Base-by-base conservation (phyloP, 2,329 filamentous ascomycete species). In the Cryoendolithus antarcticus region DNA sequence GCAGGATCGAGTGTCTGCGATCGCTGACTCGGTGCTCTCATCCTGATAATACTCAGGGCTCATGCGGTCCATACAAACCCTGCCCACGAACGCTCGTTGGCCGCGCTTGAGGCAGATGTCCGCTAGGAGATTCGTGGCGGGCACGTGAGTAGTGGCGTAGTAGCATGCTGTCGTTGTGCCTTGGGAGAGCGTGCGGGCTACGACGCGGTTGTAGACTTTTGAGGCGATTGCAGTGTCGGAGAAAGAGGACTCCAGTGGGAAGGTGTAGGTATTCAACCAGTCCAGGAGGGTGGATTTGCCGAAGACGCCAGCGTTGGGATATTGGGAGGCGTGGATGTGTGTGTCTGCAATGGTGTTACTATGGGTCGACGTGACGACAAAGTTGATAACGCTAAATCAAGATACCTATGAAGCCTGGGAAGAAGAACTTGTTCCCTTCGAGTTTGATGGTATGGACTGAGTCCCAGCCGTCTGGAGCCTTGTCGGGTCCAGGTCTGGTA, bases 81-180 rank as follows among this genome's bases (percentile, higher is more conserved):
- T 73, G 27, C 91, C 91, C 32, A 98, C 75, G 48, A 96, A 83
- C 4, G 91, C 91, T 39, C 91, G 72, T 63, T 98, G 91, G 32
- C 91, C 91, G 19, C 75, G 66, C 0, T 64, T 57, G n/a, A 84
- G 69, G 54, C 89, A 95, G 11, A 95, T 74, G 47, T 85, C 77
- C 0, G 88, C 83, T 5, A 98, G 78, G 6, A 94, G 72, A 57
- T 94, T 95, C n/a, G 91, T 98, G 2, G 86, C 77, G 1, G 75
- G 70, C 1, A 93, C 82, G 58, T 93, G 80, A 46, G 86, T 77
- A 15, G 91, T 96, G 42, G 89, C 89, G 60, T 83, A 96, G 70
- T 96, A 96, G n/a, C 85, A 76, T 4, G 86, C 86, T 8, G 84
- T 91, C 0, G 91, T 98, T 8, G 91, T 98, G 46, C 91, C 91